phyloP scores from a whole-genome alignment of 2,329 filamentous ascomycete genomes.

The Botryotinia convoluta region DNA sequence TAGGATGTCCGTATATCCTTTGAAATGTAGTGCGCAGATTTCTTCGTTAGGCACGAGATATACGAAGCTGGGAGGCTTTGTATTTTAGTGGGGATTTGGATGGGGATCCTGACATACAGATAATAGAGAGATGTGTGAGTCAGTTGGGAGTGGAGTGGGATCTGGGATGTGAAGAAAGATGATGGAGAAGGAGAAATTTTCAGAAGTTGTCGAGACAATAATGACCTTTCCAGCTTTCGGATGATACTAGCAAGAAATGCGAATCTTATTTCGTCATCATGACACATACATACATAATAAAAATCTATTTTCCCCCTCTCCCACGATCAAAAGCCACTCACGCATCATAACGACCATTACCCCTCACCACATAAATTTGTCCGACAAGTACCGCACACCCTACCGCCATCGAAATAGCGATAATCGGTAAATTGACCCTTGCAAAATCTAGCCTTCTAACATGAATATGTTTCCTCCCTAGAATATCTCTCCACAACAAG shows the following conservation, averaged over 20 bases:
- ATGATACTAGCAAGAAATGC: not conserved
- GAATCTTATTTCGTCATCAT: not conserved
- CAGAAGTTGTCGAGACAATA: not conserved
- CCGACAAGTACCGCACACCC: conserved; percentile 60
- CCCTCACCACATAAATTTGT: conserved; percentile 59
- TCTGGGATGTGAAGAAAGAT: not conserved
- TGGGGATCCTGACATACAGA: not conserved
- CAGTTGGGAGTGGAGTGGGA: not conserved
- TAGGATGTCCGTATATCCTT: not conserved
- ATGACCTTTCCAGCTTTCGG: not conserved
- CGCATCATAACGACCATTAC: conserved; percentile 9
- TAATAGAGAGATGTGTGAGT: not conserved
- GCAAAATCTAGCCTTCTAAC: conserved; percentile 65
- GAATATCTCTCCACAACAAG: conserved; percentile 69
- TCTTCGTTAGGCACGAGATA: not conserved
- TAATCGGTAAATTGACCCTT: conserved; percentile 67
- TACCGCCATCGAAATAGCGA: conserved; percentile 64
- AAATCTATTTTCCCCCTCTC: not conserved
- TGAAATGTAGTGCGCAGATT: not conserved
- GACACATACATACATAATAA: not conserved
- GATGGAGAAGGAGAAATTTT: not conserved
- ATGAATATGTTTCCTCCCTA: conserved; percentile 64
- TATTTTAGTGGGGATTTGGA: not conserved
- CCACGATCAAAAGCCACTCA: not conserved
- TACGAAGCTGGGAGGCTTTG: not conserved